Evolutionary conservation across 495 filamentous ascomycete species (phyloP).

Genomic region (Aspergillus carlsbadensis): DNA sequence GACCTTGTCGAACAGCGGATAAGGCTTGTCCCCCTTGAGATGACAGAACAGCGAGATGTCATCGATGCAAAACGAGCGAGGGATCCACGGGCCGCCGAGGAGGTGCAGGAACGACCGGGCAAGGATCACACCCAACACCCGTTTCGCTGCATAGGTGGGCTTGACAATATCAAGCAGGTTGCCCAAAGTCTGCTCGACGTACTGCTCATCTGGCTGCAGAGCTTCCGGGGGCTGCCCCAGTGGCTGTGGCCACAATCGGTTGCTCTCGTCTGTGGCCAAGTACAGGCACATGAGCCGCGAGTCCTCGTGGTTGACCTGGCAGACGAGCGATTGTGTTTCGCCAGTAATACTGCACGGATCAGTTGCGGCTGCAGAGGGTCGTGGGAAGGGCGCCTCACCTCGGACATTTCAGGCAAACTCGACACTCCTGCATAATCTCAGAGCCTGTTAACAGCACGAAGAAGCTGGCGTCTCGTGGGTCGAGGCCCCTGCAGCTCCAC

Average conservation of each 20-base stretch:
- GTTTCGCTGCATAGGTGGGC: constrained; percentile 13
- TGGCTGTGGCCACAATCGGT: constrained; percentile 7
- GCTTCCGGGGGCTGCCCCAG: constrained; percentile 7
- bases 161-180: constrained; percentile 11
- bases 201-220: constrained; percentile 10
- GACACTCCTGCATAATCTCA: constrained; percentile 13
- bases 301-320: constrained; percentile 10
- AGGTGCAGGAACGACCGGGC: constrained; percentile 15
- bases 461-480: constrained; percentile 4
- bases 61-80: constrained; percentile 2
- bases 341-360: background rate
- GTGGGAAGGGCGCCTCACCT: background rate
- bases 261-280: constrained; percentile 1
- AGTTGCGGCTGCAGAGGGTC: background rate
- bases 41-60: constrained; percentile 15
- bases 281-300: constrained; percentile 11
- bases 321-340: constrained; percentile 2
- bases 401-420: background rate
- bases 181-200: constrained; percentile 12
- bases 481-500: background rate
- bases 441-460: constrained; percentile 10
- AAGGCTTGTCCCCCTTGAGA: constrained; percentile 8
- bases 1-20: constrained; percentile 17
- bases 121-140: constrained; percentile 16
- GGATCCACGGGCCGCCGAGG: constrained; percentile 15